Base-by-base conservation (phyloP, 2,329 filamentous ascomycete species). In the Beauveria sp. region DNA sequence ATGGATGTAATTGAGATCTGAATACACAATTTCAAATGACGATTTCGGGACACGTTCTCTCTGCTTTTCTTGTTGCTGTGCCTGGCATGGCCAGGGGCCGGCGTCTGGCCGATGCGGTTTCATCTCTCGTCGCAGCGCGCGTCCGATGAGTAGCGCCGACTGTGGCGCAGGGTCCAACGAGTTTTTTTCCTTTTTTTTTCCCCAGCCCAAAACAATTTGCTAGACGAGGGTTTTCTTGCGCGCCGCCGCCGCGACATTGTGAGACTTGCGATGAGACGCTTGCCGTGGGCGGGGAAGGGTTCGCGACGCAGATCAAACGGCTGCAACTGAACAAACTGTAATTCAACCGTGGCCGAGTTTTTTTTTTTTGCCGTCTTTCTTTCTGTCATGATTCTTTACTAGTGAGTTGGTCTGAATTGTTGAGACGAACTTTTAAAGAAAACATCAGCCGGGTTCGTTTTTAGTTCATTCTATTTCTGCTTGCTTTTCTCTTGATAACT, bases 231-330 rank as follows among this genome's bases (percentile, higher is more conserved):
- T 52, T 34, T 28, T 28, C 14, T 58, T 40, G 6, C 14, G 43
- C n/a, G 12, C 28, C 18, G 20, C 22, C 9, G 43, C 34, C 43
- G 9, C 42, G 12, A 58, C 46, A 56, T 18, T 20, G 24, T 63
- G 59, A 61, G 59, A 61, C 59, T 24, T 50, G 45, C 30, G 45
- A 55, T 61, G 59, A 61, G 59, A 61, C 59, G 52, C 42, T 6
- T 14, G 34, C 49, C n/a, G 12, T 14, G 1, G 34, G 34, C 34
- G 12, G 34, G 34, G 34, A 14, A 14, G 12, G 50, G 49, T 28
- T 54, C 45, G 30, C n/a, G 59, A 43, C 28, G 51, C 34, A 12
- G 59, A 61, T 61, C 59, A 61, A 61, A 61, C 59, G n/a, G 34
- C 34, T 12, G 34, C 34, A 38, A 38, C 45, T 10, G 16, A 52